phyloP scores from a whole-genome alignment of 139 green algal genomes.

The Picochlorum sp. region DNA sequence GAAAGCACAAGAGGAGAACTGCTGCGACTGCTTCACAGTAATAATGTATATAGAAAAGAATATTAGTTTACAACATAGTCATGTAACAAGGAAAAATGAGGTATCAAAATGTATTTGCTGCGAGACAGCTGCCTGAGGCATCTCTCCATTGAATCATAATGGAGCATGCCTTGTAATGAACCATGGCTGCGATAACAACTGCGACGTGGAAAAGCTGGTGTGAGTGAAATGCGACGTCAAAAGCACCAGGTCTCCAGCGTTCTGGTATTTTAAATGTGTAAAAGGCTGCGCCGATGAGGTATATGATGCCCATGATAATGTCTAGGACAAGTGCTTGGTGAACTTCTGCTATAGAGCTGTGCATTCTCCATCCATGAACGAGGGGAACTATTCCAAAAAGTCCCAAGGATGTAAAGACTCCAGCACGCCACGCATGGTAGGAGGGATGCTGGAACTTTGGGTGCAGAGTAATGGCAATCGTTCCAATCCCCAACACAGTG shows the following conservation, averaged over 20 bases:
- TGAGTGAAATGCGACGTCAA: conserved; percentile 81
- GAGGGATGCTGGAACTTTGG: conserved; percentile 52
- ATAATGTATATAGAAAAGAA: conserved; percentile 5
- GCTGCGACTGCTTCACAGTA: conserved; percentile 4
- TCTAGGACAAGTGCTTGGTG: conserved; percentile 45
- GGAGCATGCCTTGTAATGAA: conserved; percentile 52
- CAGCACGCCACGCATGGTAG: conserved; percentile 58
- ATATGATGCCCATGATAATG: conserved; percentile 73
- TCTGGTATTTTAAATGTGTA: conserved; percentile 82
- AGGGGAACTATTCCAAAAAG: conserved; percentile 72
- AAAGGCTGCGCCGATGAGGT: conserved; percentile 72
- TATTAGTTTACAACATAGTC: not conserved
- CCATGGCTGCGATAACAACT: conserved; percentile 54
- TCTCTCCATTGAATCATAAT: conserved; percentile 65
- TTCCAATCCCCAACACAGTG: conserved; percentile 47
- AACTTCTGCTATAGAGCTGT: conserved; percentile 37
- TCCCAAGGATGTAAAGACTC: conserved; percentile 69
- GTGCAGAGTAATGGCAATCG: conserved; percentile 58
- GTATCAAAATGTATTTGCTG: not conserved
- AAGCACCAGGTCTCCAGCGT: conserved; percentile 77
- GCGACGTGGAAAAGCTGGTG: conserved; percentile 93
- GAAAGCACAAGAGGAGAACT: conserved; percentile 18
- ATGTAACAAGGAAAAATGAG: not conserved
- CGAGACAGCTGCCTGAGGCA: conserved; percentile 47
- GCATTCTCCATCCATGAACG: conserved; percentile 44